Evolutionary conservation across 1,284 basidiomycete species (phyloP).

Genomic region (Ceratorhiza oryzae-sativae): DNA sequence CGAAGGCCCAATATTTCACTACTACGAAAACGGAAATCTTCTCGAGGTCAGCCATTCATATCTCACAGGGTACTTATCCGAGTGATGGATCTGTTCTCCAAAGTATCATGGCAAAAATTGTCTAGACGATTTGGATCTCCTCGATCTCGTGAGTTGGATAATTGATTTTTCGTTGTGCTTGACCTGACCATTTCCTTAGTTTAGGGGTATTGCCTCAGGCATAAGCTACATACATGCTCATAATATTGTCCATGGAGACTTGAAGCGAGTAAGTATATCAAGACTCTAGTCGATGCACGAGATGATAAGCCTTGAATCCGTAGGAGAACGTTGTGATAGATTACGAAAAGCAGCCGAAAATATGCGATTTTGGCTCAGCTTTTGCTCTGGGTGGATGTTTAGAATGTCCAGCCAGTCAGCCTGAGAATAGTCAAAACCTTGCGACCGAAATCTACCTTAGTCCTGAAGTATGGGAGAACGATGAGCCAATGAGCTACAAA

Average conservation of each 20-base stretch:
- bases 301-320: neutral
- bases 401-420: neutral
- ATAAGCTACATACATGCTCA: neutral
- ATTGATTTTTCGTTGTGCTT: neutral
- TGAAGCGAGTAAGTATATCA: neutral
- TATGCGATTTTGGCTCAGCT: constrained; percentile 2
- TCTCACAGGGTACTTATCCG: no score
- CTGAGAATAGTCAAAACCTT: neutral
- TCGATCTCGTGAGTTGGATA: neutral
- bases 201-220: neutral
- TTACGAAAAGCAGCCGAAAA: neutral
- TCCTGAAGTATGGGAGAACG: neutral
- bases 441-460: neutral
- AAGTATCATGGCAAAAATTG: neutral
- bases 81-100: neutral
- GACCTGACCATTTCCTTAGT: neutral
- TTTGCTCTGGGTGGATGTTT: neutral
- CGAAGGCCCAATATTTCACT: neutral
- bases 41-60: neutral
- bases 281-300: neutral
- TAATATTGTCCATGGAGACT: neutral
- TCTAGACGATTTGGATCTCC: neutral
- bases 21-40: neutral
- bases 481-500: neutral
- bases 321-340: neutral